Conservation (phyloP, 78 protist genomes). For the Guillardia theta region DNA sequence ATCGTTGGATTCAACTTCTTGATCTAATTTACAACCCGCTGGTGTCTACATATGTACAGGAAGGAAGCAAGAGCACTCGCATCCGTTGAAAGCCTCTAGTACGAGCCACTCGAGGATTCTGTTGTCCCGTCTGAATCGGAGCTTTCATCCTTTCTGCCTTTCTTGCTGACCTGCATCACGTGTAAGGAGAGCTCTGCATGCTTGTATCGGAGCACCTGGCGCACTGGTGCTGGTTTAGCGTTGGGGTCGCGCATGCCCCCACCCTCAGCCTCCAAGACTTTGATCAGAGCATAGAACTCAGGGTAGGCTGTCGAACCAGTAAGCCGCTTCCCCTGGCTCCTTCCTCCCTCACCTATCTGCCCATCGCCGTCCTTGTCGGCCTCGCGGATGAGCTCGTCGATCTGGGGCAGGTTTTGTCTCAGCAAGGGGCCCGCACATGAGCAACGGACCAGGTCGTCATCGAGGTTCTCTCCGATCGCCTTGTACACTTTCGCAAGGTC, state of each 20-base stretch:
- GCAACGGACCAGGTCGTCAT: not conserved
- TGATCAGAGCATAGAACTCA: not conserved
- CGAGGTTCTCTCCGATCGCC: not conserved
- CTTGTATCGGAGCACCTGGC: too few species aligned
- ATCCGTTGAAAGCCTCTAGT: too few species aligned
- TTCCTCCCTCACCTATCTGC: conserved; percentile 75
- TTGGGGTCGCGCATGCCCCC: conserved; percentile 2
- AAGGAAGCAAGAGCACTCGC: too few species aligned
- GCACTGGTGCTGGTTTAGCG: not conserved
- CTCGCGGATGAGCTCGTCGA: conserved; percentile 95
- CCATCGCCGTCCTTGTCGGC: conserved; percentile 96
- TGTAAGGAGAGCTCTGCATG: too few species aligned
- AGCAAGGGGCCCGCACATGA: not conserved
- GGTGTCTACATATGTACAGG: too few species aligned
- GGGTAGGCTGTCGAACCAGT: not conserved
- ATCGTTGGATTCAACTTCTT: too few species aligned
- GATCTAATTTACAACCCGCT: too few species aligned
- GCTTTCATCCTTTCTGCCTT: too few species aligned
- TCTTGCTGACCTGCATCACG: not conserved
- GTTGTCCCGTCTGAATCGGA: too few species aligned
- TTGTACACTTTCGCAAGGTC: not conserved
- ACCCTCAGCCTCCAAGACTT: not conserved
- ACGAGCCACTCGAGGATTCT: too few species aligned
- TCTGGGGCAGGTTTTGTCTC: conserved; percentile 19
- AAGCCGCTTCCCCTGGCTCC: too few species aligned